Conservation (phyloP, 2,329 filamentous ascomycete species). For the Xylaria sp. region DNA sequence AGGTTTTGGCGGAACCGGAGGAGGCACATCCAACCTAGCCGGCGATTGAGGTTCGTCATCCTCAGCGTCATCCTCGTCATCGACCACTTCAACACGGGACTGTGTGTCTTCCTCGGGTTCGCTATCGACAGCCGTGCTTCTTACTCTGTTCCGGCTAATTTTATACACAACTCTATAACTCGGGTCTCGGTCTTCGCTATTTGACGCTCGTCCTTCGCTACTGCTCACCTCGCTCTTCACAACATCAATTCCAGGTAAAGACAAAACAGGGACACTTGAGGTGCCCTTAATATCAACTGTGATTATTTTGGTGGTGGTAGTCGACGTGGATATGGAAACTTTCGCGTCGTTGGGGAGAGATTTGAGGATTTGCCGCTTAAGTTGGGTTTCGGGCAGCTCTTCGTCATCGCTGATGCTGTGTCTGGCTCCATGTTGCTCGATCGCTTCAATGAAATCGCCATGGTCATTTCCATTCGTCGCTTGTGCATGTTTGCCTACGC, state of each 20-base stretch:
- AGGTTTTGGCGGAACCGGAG: constrained; percentile 32
- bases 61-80: constrained; percentile 9
- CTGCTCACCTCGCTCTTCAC: constrained; percentile 48
- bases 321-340: constrained; percentile 63
- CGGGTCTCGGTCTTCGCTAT: constrained; percentile 31
- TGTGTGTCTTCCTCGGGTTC: constrained; percentile 33
- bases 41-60: constrained; percentile 25
- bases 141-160: constrained; percentile 56
- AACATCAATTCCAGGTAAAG: constrained; percentile 62
- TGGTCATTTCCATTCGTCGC: constrained; percentile 24
- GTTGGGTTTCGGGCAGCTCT: constrained; percentile 48
- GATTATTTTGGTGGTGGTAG: constrained; percentile 63
- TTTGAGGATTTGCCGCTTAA: constrained; percentile 57
- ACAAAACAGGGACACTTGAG: constrained; percentile 52
- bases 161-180: constrained; percentile 63
- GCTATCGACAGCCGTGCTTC: constrained; percentile 43
- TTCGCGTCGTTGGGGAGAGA: constrained; percentile 58
- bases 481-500: constrained; percentile 33
- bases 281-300: constrained; percentile 64
- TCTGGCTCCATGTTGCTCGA: constrained; percentile 39
- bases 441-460: constrained; percentile 39
- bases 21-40: constrained; percentile 15
- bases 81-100: constrained; percentile 27
- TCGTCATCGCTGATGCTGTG: constrained; percentile 41
- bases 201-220: constrained; percentile 21